Evolutionary conservation across 345 rosid genomes (phyloP), one percentile per base, ranked within the genome.

Genomic region (Draba incana): DNA sequence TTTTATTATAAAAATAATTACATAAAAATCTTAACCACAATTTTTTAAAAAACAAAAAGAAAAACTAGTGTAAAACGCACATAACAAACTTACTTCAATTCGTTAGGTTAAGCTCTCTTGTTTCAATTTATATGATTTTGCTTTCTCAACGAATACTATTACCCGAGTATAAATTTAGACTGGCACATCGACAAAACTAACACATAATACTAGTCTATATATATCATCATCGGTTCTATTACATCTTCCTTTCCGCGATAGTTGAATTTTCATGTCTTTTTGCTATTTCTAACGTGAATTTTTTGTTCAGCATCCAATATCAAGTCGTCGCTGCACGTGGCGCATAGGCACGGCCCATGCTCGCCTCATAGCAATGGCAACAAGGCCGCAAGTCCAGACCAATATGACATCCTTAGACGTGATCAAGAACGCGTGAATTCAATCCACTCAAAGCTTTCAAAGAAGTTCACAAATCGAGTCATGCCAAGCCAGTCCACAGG

Each of bases 311-410:
- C 57, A 3, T 14, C 66, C 14, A 74, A 74, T 12, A 59, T 57
- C 5, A 75, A 72, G 43, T 75, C 95, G 25, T 71, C 86, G 0
- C 67, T 90, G 54, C 66, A 33, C 13, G 86, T 91, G 54, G 70
- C 70, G 53, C 89, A 90, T 73, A 79, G 65, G 74, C 78, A 85
- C 11, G 92, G 95, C 0, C 78, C 97, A 16, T 90, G 97, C 75
- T 59, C 78, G 2, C 20, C 20, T 20, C 20, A 20, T 20, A 20
- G 20, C 20, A 20, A 20, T 20, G 11, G 20, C 20, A 20, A 2
- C 62, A 16, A 72, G 33, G n/a, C 80, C 0, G 70, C 85, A 14
- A 50, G 6, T 0, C 33, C 39, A 0, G 60, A 69, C 51, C 84
- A 69, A 42, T 23, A 14, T 0, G 81, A 86, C 8, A 77, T 86